Evolutionary conservation across 805 yeast genomes (phyloP).

Genomic region (Priceomyces melissophilus): DNA sequence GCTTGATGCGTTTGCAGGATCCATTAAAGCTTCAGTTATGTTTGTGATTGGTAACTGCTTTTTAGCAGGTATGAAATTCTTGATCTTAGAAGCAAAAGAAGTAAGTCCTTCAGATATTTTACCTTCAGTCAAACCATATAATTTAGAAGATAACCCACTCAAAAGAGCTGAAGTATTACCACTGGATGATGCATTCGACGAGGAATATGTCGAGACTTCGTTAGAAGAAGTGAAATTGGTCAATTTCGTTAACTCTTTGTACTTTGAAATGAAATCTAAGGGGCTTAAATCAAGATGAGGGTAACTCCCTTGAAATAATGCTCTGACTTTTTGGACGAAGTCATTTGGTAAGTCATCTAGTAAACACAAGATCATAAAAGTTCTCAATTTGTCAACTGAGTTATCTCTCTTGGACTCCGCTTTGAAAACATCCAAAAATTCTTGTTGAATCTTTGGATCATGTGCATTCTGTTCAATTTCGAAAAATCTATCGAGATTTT

Average conservation of each 20-base stretch:
- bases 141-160: constrained; percentile 68
- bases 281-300: constrained; percentile 56
- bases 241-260: constrained; percentile 54
- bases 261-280: constrained; percentile 69
- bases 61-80: constrained; percentile 82
- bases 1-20: constrained; percentile 63
- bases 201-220: constrained; percentile 6
- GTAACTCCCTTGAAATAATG: constrained; percentile 50
- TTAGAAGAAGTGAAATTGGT: constrained; percentile 17
- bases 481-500: constrained; percentile 83
- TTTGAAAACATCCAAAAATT: constrained; percentile 57
- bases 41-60: constrained; percentile 86
- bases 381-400: constrained; percentile 78
- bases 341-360: constrained; percentile 36
- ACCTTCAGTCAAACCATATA: constrained; percentile 82
- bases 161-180: constrained; percentile 54
- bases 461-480: constrained; percentile 86
- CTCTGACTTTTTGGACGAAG: constrained; percentile 55
- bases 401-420: constrained; percentile 54
- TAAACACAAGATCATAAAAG: constrained; percentile 77
- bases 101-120: constrained; percentile 86
- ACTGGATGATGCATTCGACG: constrained; percentile 6
- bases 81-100: constrained; percentile 81
- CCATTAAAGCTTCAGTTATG: constrained; percentile 88
- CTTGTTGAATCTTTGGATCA: constrained; percentile 55